Conservation (phyloP, 768 basidiomycete species). For the Tephrocybe sp. region DNA sequence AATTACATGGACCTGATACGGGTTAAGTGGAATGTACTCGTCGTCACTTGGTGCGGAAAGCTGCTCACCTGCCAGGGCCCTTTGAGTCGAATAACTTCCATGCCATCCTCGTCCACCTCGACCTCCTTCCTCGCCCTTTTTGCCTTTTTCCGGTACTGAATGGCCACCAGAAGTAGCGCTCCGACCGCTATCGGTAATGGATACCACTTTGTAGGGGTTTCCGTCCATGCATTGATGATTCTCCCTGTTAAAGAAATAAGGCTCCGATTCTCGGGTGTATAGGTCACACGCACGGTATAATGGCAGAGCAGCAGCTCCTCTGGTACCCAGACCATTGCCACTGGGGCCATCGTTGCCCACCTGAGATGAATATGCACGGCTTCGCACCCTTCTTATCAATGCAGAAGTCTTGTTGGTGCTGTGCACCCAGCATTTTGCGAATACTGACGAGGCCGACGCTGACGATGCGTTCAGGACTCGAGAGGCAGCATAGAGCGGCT, state of each 20-base stretch:
- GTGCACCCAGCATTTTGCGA: slow-evolving; percentile 52
- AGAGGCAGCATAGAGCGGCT: slow-evolving; percentile 59
- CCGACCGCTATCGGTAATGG: slow-evolving; percentile 91
- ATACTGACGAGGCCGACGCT: slow-evolving; percentile 46
- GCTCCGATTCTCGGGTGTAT: not conserved
- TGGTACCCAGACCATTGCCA: slow-evolving; percentile 17
- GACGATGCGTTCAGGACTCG: slow-evolving; percentile 52
- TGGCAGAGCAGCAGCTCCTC: slow-evolving; percentile 34
- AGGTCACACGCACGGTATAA: slow-evolving; percentile 48
- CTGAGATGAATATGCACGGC: slow-evolving; percentile 39
- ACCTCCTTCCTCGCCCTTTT: slow-evolving; percentile 58
- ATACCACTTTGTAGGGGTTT: slow-evolving; percentile 94
- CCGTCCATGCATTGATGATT: slow-evolving; percentile 75
- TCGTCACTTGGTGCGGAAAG: not conserved
- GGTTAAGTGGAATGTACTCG: not conserved
- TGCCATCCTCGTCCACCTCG: slow-evolving; percentile 79
- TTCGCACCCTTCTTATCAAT: slow-evolving; percentile 44
- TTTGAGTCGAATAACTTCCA: slow-evolving; percentile 76
- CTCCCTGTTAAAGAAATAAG: slow-evolving; percentile 41
- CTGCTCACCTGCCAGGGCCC: slow-evolving; percentile 89
- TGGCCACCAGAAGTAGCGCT: slow-evolving; percentile 78
- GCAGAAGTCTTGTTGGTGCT: slow-evolving; percentile 55
- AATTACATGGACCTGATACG: slow-evolving; percentile 84
- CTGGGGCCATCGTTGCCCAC: slow-evolving; percentile 26
- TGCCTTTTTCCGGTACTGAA: slow-evolving; percentile 70